Evolutionary conservation across 2,329 filamentous ascomycete species (phyloP), one percentile per base, ranked within the genome.

Genomic region (Coniochaeta sp.): DNA sequence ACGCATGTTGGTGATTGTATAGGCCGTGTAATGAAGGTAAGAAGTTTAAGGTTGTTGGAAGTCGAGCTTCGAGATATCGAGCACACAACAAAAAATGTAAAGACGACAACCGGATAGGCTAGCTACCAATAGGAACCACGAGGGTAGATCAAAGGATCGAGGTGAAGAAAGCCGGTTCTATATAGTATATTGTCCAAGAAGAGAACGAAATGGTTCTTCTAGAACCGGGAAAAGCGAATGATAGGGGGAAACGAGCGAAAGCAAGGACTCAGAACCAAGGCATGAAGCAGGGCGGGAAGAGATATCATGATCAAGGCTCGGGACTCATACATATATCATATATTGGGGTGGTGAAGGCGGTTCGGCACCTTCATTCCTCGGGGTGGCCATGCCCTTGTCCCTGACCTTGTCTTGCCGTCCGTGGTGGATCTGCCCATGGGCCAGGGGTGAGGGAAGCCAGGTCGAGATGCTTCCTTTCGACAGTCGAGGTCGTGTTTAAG

Each of bases 1-100:
- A 45, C 51, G 40, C 46, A 54, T 54, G 33, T 40, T 13, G 48
- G 27, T 49, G 30, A 49, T 33, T 31, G 45, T 18, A 48, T 48
- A 49, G n/a, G 22, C 28, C 18, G 38, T 42, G 8, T 30, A 24
- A 20, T 3, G 18, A 31, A 31, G 26, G 18, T n/a, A 47, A 47
- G 26, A 22, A 49, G 47, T 33, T 27, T 12, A 33, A 49, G 16
- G 20, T 24, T 20, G 24, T 47, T n/a, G 10, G 9, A 18, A 16
- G 18, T 42, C 35, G 9, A 32, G 30, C 30, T 32, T n/a, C 30
- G 24, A 28, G 4, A n/a, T 28, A n/a, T 26, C 26, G 20, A 20
- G 45, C 12, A 48, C 26, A 20, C 2, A n/a, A 32, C 30, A n/a
- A 26, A 16, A 31, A 18, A 14, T 16, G 26, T 31, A 18, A 28